phyloP scores from a whole-genome alignment of 2,329 filamentous ascomycete species.

The Drechslerella stenobrocha region DNA sequence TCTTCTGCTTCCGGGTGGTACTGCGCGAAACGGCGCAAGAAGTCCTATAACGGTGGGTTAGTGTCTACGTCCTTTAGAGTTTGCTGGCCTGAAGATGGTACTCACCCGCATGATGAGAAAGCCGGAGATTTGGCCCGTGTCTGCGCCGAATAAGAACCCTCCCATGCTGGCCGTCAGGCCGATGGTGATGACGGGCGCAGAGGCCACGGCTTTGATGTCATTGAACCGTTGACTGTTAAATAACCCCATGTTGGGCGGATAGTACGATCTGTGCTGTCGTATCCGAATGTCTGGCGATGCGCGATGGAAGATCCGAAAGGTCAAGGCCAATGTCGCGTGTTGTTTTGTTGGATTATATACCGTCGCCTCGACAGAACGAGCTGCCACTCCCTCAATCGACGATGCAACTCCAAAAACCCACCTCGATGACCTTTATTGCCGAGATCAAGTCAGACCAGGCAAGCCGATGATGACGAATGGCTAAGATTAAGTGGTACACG shows the following conservation, averaged over 20 bases:
- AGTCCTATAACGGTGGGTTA: slow-evolving; percentile 58
- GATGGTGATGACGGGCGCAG: slow-evolving; percentile 45
- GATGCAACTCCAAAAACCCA: no score
- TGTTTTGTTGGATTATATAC: no score
- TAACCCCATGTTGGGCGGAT: slow-evolving; percentile 26
- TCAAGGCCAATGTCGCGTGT: no score
- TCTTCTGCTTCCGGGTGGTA: slow-evolving; percentile 52
- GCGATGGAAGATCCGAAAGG: no score
- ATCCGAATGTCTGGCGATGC: neutral
- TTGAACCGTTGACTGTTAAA: slow-evolving; percentile 38
- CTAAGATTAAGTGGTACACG: no score
- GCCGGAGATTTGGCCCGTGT: slow-evolving; percentile 65
- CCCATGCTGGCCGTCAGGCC: slow-evolving; percentile 46
- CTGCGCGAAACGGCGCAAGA: slow-evolving; percentile 63
- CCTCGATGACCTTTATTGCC: no score
- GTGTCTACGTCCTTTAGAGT: slow-evolving; percentile 53
- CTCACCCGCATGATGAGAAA: slow-evolving; percentile 58
- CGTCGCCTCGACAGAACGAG: no score
- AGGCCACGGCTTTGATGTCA: slow-evolving; percentile 46
- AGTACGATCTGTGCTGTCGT: neutral
- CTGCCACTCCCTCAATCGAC: no score
- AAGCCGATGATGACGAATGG: no score
- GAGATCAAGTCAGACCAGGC: no score
- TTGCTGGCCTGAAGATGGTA: neutral
- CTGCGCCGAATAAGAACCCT: slow-evolving; percentile 66